phyloP scores from a whole-genome alignment of 2,329 filamentous ascomycete genomes.

The Sphaceloma murrayae region DNA sequence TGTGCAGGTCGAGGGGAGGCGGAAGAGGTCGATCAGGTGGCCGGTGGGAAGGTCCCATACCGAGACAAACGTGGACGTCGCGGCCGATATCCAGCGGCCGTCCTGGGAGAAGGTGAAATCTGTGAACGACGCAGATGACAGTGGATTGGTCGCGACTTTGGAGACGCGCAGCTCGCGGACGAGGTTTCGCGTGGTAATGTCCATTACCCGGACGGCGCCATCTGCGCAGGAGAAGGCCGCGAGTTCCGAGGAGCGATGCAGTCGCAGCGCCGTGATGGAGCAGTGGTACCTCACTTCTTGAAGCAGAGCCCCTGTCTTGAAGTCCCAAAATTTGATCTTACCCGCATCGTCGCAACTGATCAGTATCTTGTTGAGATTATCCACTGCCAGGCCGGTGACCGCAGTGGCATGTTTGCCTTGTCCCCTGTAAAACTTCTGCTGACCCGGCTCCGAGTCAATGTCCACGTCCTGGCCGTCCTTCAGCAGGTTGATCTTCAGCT shows the following conservation, averaged over 20 bases:
- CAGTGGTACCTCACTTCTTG: constrained; percentile 80
- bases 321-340: constrained; percentile 96
- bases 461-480: constrained; percentile 36
- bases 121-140: constrained; percentile 23
- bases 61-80: constrained; percentile 68
- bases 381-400: constrained; percentile 78
- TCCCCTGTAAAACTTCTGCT: constrained; percentile 37
- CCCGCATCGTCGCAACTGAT: constrained; percentile 85
- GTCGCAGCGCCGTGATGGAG: constrained; percentile 64
- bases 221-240: constrained; percentile 86
- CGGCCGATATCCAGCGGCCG: constrained; percentile 85
- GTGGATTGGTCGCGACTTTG: constrained; percentile 21
- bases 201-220: constrained; percentile 75
- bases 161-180: constrained; percentile 91
- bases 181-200: constrained; percentile 79
- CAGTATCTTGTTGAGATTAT: constrained; percentile 77
- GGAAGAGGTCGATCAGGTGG: constrained; percentile 87
- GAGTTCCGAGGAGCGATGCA: constrained; percentile 74
- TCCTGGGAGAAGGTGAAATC: constrained; percentile 69
- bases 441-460: constrained; percentile 28
- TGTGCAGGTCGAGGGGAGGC: constrained; percentile 66
- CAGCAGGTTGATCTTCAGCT: constrained; percentile 53
- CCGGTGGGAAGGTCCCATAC: constrained; percentile 95
- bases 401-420: constrained; percentile 68
- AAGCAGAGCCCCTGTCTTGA: constrained; percentile 67